Base-by-base conservation (phyloP, 2,329 filamentous ascomycete genomes). In the Emmonsia crescens region DNA sequence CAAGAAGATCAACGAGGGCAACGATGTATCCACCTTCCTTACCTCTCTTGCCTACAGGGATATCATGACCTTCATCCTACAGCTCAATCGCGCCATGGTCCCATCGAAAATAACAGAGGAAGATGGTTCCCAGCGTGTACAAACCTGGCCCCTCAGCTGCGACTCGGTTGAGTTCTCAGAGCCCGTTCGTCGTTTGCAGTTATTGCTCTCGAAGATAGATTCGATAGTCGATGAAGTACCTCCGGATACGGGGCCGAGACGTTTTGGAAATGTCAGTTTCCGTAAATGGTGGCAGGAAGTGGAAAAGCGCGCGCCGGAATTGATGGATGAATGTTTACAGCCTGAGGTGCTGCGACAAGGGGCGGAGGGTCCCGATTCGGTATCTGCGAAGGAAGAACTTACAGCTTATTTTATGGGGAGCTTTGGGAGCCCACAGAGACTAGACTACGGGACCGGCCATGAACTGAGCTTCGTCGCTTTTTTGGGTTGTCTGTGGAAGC, bases 391-490 rank as follows among this genome's bases (percentile, higher is more conserved):
- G 66, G 81, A 82, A 56, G 93, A 97, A 75, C 77, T 96, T 9
- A 81, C 79, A 62, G 81, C 84, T 49, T 99, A 99, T 72, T 82
- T 99, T 1, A 74, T 96, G 3, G 92, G 91, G 16, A 84, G 84
- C 4, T 96, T 96, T 75, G 94, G 94, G 3, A 97, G 91, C 71
- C 75, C 89, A 0, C 91, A 96, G 69, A 81, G 94, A 60, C 79
- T 99, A 31, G 94, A 99, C 75, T 99, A 96, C 71, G 94, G 94
- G 1, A 97, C 94, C 0, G 94, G 94, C 0, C 94, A 99, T 73
- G 94, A 99, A 72, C 78, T 99, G 59, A 96, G 89, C 75, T 99
- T 99, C 69, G 74, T 97, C 8, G 93, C 94, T 1, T 99, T 99
- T 65, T 73, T 99, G 5, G 92, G 86, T 4, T 87, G 89, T 63